Conservation (phyloP, 2,329 filamentous ascomycete genomes). For the Monosporascus cannonballus region DNA sequence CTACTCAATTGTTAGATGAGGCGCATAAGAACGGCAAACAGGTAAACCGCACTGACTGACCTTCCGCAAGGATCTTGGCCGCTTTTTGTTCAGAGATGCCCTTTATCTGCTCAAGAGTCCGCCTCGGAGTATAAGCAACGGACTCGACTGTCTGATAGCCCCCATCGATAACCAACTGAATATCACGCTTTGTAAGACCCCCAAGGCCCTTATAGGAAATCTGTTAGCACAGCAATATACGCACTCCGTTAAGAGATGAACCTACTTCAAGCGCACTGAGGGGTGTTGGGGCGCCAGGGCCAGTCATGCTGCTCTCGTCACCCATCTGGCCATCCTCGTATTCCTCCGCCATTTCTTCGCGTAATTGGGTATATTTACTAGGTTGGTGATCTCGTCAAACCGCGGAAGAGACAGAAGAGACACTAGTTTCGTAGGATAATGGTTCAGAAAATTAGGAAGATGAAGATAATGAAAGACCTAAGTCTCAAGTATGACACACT, state of each 20-base stretch:
- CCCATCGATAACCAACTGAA: conserved; percentile 85
- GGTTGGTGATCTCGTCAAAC: neutral
- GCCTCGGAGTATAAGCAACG: conserved; percentile 82
- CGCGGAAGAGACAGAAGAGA: neutral
- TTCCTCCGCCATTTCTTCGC: conserved; percentile 46
- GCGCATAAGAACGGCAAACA: conserved; percentile 5
- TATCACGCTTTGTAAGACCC: conserved; percentile 89
- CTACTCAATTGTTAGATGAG: conserved; percentile 36
- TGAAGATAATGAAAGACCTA: no score
- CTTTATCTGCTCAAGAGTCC: conserved; percentile 88
- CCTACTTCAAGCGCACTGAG: conserved; percentile 78
- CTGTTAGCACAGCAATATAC: neutral
- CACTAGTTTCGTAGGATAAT: neutral
- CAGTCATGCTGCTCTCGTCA: conserved; percentile 69
- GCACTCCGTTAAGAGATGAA: neutral
- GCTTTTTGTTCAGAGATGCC: conserved; percentile 98
- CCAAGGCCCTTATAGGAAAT: conserved; percentile 62
- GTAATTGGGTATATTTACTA: neutral
- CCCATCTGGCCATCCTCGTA: conserved; percentile 59
- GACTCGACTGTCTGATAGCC: conserved; percentile 95
- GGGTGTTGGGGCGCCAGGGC: conserved; percentile 90
- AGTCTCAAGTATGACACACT: no score
- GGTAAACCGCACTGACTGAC: conserved; percentile 40
- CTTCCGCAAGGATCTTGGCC: conserved; percentile 82
- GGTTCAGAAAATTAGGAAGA: neutral